Evolutionary conservation across 2,329 filamentous ascomycete species (phyloP).

Genomic region (Cladosporium sp.): DNA sequence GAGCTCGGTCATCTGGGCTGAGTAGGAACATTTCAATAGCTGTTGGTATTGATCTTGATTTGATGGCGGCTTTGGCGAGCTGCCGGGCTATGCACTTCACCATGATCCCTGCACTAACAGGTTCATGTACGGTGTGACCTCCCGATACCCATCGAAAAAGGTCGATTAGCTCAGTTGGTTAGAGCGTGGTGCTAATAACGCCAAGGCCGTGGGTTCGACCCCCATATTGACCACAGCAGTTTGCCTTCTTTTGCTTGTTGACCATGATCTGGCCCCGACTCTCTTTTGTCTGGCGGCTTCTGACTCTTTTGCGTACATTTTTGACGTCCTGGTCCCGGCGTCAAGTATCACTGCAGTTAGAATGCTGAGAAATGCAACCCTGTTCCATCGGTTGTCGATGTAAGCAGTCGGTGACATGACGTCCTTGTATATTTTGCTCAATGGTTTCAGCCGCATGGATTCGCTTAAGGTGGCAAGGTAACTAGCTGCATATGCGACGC

Average conservation of each 20-base stretch:
- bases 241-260: not conserved
- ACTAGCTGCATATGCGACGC: not conserved
- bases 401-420: not conserved
- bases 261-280: no score
- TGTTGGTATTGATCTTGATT: not conserved
- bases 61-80: not conserved
- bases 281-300: no score
- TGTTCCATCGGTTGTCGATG: not conserved
- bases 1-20: conserved; percentile 21
- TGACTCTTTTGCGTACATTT: no score
- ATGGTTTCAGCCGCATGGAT: no score
- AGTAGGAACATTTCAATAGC: conserved; percentile 11
- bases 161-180: conserved; percentile 13
- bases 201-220: conserved; percentile 11
- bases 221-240: not conserved
- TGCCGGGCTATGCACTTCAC: no score
- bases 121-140: no score
- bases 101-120: no score
- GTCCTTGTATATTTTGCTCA: not conserved
- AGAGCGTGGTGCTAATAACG: conserved; percentile 15
- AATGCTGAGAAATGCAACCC: no score
- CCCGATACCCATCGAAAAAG: not conserved
- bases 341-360: no score
- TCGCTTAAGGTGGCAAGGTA: no score
- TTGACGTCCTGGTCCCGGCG: no score